Percentiles rank a stretch among this genome's conserved stretches.
Conservation (phyloP, 495 filamentous ascomycete genomes). For the Sordaria brevicollis region DNA sequence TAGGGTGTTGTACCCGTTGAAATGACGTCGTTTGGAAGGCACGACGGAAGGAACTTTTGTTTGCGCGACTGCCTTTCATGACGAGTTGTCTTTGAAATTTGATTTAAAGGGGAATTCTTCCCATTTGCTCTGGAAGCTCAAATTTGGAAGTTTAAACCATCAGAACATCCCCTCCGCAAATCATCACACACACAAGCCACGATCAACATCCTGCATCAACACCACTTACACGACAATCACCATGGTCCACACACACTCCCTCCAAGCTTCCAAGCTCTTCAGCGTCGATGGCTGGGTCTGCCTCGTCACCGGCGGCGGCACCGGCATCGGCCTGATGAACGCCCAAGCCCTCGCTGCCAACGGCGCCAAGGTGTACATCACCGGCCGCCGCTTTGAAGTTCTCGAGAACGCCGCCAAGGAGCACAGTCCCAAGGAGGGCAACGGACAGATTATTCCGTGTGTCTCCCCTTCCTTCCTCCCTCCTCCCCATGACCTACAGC, state of each 20-base stretch:
- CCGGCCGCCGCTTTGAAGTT: slow-evolving; percentile 46
- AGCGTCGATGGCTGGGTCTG: slow-evolving; percentile 45
- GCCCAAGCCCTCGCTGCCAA: slow-evolving; percentile 51
- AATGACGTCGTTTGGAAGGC: neutral
- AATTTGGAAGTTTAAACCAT: too few relatives aligned
- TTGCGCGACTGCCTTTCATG: neutral
- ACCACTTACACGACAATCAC: neutral
- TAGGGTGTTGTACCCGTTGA: neutral
- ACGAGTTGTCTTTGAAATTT: too few relatives aligned
- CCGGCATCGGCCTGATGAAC: slow-evolving; percentile 52
- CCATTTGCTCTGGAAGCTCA: too few relatives aligned
- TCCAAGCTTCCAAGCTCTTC: slow-evolving; percentile 35
- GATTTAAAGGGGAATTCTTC: too few relatives aligned
- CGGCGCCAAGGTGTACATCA: slow-evolving; percentile 57
- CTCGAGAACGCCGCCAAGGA: slow-evolving; percentile 38
- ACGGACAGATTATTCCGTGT: slow-evolving; percentile 22
- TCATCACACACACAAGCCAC: too few relatives aligned
- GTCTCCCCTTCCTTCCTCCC: neutral
- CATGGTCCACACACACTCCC: slow-evolving; percentile 23
- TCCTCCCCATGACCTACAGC: neutral
- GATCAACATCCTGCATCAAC: too few relatives aligned
- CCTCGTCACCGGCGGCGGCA: slow-evolving; percentile 50
- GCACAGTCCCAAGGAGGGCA: slow-evolving; percentile 19
- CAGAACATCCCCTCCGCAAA: too few relatives aligned
- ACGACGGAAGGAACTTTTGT: too few relatives aligned